Percentiles rank a stretch among this genome's conserved stretches.
Evolutionary conservation across 1,284 basidiomycete species (phyloP).

Genomic region (Puccinia novopanici): DNA sequence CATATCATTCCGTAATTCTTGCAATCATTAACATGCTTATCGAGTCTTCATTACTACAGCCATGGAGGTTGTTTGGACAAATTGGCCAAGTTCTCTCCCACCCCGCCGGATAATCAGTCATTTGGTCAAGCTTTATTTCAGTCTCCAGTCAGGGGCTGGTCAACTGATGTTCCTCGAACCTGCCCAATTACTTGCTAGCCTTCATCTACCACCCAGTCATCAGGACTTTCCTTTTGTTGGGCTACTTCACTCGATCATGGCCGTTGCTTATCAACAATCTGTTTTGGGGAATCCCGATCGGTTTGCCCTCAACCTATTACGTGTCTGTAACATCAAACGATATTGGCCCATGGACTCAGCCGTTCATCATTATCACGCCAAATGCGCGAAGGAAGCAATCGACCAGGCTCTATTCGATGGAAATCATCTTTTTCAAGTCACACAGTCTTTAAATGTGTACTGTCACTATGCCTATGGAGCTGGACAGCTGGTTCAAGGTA

Average conservation of each 20-base stretch:
- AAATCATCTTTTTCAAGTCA: constrained; percentile 30
- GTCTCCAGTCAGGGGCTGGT: constrained; percentile 22
- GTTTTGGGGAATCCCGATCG: constrained; percentile 12
- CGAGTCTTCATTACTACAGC: background rate
- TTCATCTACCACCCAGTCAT: constrained; percentile 36
- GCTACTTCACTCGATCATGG: constrained; percentile 42
- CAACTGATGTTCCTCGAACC: constrained; percentile 42
- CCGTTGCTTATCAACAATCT: constrained; percentile 28
- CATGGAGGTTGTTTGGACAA: constrained; percentile 16
- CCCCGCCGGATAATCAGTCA: constrained; percentile 31
- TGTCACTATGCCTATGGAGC: constrained; percentile 17
- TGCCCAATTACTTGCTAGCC: constrained; percentile 13
- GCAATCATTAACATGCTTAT: background rate
- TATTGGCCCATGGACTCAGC: constrained; percentile 28
- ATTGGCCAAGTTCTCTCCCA: constrained; percentile 41
- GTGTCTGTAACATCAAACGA: constrained; percentile 29
- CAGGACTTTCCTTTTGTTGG: constrained; percentile 41
- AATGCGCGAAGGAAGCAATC: constrained; percentile 27
- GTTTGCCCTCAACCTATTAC: constrained; percentile 20
- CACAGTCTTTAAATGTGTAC: constrained; percentile 22
- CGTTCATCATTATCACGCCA: constrained; percentile 32
- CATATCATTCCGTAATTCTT: background rate
- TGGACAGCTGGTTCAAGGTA: constrained; percentile 28
- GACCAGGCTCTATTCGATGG: constrained; percentile 23
- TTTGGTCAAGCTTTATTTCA: constrained; percentile 37